Evolutionary conservation across 2,329 filamentous ascomycete species (phyloP).

Genomic region (Trematosphaeria pertusa): DNA sequence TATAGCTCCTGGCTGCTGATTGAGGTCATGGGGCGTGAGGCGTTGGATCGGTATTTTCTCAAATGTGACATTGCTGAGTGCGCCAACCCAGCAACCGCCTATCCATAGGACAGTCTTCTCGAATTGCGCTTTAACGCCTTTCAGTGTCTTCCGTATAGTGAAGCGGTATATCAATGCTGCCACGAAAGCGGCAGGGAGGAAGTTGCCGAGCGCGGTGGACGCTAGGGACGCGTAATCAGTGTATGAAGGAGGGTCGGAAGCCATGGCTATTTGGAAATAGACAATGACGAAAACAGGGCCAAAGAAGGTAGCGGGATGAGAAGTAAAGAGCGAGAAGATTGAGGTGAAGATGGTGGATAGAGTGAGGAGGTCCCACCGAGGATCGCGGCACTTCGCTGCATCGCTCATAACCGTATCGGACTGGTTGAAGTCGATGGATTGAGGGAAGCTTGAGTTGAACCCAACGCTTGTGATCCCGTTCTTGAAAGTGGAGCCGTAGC

Average conservation of each 20-base stretch:
- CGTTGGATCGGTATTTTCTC: slow-evolving; percentile 45
- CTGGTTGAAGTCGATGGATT: slow-evolving; percentile 40
- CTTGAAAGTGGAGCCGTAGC: slow-evolving; percentile 27
- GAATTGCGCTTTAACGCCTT: slow-evolving; percentile 37
- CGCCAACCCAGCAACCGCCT: slow-evolving; percentile 44
- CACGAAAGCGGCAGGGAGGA: slow-evolving; percentile 44
- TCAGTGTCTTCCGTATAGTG: slow-evolving; percentile 36
- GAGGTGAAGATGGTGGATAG: slow-evolving; percentile 42
- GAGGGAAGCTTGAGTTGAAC: slow-evolving; percentile 44
- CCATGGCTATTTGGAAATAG: slow-evolving; percentile 46
- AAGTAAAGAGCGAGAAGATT: slow-evolving; percentile 39
- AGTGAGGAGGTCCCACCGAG: slow-evolving; percentile 41
- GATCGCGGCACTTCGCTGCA: slow-evolving; percentile 39
- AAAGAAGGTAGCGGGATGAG: slow-evolving; percentile 39
- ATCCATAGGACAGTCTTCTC: slow-evolving; percentile 48
- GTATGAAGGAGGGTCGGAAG: slow-evolving; percentile 44
- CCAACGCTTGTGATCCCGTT: slow-evolving; percentile 42
- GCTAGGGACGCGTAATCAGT: slow-evolving; percentile 37
- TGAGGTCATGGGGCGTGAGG: slow-evolving; percentile 44
- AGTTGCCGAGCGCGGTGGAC: slow-evolving; percentile 38
- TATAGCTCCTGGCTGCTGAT: slow-evolving; percentile 47
- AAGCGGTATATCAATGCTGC: slow-evolving; percentile 37
- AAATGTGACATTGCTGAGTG: slow-evolving; percentile 41
- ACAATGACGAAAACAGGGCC: slow-evolving; percentile 35
- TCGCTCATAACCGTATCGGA: slow-evolving; percentile 17